Percentiles rank a stretch among this genome's conserved stretches.
Conservation (phyloP, 1,284 basidiomycete genomes). For the Puccinia hordei region DNA sequence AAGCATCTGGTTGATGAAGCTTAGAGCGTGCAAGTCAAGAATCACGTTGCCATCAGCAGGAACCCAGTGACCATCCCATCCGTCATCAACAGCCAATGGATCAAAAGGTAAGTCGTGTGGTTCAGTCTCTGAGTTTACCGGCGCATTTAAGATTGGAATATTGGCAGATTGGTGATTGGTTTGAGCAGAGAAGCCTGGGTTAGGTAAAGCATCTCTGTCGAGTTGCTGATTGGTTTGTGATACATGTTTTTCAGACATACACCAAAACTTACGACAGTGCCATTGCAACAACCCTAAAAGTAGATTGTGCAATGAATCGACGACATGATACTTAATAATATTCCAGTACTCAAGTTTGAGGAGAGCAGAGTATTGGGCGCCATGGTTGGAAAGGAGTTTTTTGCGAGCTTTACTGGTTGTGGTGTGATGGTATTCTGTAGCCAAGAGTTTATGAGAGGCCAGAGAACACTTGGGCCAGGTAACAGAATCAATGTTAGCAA, state of each 20-base stretch:
- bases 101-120: neutral
- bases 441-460: neutral
- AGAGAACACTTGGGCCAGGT: constrained; percentile 15
- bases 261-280: constrained; percentile 24
- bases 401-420: neutral
- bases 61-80: constrained; percentile 19
- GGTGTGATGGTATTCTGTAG: neutral
- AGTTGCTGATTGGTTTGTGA: neutral
- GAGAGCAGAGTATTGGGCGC: constrained; percentile 17
- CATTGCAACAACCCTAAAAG: constrained; percentile 26
- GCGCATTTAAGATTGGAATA: too few species aligned
- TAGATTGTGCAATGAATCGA: constrained; percentile 44
- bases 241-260: constrained; percentile 31
- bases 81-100: neutral
- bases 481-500: neutral
- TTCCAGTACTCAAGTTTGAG: constrained; percentile 33
- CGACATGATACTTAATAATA: constrained; percentile 30
- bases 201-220: neutral
- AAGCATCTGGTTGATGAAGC: neutral
- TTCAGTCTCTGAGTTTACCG: neutral
- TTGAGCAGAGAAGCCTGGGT: too few species aligned
- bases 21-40: neutral
- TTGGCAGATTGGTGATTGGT: too few species aligned
- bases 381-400: neutral
- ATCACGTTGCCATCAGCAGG: neutral